Conservation (phyloP, 768 basidiomycete species). For the Lactifluus rugatus region DNA sequence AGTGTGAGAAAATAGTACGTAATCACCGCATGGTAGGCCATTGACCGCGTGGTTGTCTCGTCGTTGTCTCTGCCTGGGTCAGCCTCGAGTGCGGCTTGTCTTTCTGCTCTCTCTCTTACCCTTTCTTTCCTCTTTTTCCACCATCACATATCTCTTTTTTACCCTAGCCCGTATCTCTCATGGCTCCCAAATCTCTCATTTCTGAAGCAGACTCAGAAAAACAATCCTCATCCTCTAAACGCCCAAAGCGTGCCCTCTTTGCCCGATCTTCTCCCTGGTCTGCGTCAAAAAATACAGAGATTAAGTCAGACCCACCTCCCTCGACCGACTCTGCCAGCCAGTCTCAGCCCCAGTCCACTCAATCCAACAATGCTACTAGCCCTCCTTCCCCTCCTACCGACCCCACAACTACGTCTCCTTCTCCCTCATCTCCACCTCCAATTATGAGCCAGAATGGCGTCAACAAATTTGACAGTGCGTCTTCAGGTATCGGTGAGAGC, state of each 20-base stretch:
- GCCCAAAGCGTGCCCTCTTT: constrained; percentile 12
- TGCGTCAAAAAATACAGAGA: constrained; percentile 12
- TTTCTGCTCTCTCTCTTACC: not conserved
- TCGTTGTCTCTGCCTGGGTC: not conserved
- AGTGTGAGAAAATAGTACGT: not conserved
- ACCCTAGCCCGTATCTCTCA: not conserved
- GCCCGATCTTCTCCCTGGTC: constrained; percentile 15
- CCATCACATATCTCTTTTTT: not conserved
- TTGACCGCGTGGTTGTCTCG: constrained; percentile 5
- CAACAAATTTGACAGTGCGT: constrained; percentile 15
- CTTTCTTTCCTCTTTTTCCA: not conserved
- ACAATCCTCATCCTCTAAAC: not conserved
- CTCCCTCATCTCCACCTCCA: not conserved
- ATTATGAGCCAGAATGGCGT: constrained; percentile 14
- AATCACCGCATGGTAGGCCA: not conserved
- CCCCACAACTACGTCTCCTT: not conserved
- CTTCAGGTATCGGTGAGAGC: not conserved
- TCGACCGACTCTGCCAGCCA: not conserved
- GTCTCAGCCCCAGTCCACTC: not conserved
- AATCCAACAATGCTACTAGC: not conserved
- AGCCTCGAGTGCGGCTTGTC: not conserved
- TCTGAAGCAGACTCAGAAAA: not conserved
- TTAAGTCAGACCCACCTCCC: not conserved
- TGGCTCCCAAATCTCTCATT: constrained; percentile 5
- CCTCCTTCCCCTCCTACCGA: not conserved